Conservation (phyloP, 345 rosid species). For the Gossypium raimondii region DNA sequence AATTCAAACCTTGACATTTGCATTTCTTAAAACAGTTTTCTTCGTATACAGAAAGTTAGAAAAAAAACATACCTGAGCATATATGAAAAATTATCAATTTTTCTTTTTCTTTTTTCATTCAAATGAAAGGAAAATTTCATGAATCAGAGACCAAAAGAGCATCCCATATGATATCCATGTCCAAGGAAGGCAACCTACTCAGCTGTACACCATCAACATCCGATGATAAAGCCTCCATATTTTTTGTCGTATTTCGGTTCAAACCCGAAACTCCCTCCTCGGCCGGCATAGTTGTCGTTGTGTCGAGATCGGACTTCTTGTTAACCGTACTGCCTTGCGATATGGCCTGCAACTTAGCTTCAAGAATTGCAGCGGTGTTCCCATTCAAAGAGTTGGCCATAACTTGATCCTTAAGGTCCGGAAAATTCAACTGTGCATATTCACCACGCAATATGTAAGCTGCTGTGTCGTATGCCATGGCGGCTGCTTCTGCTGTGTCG, state of each 20-base stretch:
- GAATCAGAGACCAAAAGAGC: slow-evolving; percentile 61
- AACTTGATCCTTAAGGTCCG: slow-evolving; percentile 57
- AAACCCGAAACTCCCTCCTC: slow-evolving; percentile 14
- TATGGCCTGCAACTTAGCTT: slow-evolving; percentile 61
- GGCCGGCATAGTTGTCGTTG: not conserved
- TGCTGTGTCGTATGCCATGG: slow-evolving; percentile 87
- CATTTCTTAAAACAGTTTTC: too few species aligned
- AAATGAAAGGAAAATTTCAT: slow-evolving; percentile 18
- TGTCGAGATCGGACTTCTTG: slow-evolving; percentile 16
- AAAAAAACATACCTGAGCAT: too few species aligned
- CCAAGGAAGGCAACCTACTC: slow-evolving; percentile 96
- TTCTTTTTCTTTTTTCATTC: not conserved
- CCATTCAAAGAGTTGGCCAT: slow-evolving; percentile 41
- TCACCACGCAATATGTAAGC: slow-evolving; percentile 88
- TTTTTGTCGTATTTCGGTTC: slow-evolving; percentile 22
- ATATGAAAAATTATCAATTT: too few species aligned
- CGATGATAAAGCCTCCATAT: slow-evolving; percentile 25
- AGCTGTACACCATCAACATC: slow-evolving; percentile 67
- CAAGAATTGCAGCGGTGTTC: slow-evolving; percentile 54
- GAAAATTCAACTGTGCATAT: slow-evolving; percentile 82
- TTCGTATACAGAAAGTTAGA: too few species aligned
- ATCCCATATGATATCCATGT: slow-evolving; percentile 97
- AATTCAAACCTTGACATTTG: not conserved
- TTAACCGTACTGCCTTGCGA: slow-evolving; percentile 35
- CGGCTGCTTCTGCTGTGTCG: slow-evolving; percentile 90